These are phyloP conservation scores for Vaccinium vitisidaea DNA, from an alignment of 148 eudicot species.

Conservation along the genomic window DNA sequence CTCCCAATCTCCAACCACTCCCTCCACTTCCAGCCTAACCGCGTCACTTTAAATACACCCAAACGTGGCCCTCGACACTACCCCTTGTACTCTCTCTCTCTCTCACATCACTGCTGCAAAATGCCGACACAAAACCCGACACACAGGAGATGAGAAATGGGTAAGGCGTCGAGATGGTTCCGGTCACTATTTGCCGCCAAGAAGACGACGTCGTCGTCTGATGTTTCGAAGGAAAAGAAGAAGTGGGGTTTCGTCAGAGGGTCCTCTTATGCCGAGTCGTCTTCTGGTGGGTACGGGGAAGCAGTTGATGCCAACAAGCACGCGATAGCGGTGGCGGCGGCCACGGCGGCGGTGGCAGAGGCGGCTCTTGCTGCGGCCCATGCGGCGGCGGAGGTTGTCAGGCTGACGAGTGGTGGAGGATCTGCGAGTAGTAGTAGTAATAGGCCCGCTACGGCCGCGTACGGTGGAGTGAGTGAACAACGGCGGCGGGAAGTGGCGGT, in stretches of 20 bases:
- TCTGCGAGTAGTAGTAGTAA: constrained; percentile 25
- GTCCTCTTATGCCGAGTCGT: neutral
- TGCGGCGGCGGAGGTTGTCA: constrained; percentile 92
- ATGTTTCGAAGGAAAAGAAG: constrained; percentile 18
- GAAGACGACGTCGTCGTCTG: constrained; percentile 10
- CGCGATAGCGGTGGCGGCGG: constrained; percentile 90
- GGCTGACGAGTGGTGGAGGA: constrained; percentile 53
- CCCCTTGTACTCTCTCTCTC: neutral
- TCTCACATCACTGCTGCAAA: neutral
- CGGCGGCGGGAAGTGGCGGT: constrained; percentile 55
- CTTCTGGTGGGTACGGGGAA: constrained; percentile 16
- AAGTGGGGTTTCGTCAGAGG: constrained; percentile 13
- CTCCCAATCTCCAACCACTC: neutral
- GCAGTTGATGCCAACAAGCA: constrained; percentile 60
- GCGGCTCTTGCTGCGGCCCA: constrained; percentile 89
- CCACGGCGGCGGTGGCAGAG: constrained; percentile 91
- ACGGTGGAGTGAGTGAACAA: constrained; percentile 13
- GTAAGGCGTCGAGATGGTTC: constrained; percentile 34
- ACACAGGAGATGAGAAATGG: constrained; percentile 21
- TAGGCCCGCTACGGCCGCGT: constrained; percentile 11
- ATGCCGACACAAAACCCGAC: neutral
- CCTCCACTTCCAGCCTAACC: neutral
- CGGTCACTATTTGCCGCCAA: constrained; percentile 27
- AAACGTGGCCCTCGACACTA: neutral
- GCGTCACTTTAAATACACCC: neutral